Conservation (phyloP, 2,329 filamentous ascomycete species). For the Apiospora arundinis region DNA sequence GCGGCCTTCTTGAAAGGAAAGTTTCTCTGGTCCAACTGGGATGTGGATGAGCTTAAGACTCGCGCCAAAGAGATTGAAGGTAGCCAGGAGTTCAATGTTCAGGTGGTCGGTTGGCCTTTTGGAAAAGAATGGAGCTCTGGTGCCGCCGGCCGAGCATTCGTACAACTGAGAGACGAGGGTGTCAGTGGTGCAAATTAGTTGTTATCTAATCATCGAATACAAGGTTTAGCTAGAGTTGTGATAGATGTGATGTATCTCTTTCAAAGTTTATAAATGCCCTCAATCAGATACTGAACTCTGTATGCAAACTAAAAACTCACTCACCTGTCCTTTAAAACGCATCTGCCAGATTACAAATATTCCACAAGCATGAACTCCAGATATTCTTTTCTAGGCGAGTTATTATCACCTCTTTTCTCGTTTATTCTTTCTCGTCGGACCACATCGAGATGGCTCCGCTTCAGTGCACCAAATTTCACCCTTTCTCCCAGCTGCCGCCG, state of each 20-base stretch:
- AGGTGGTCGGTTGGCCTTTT: constrained; percentile 30
- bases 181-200: too few species aligned
- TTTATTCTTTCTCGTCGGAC: neutral
- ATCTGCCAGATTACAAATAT: too few species aligned
- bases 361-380: too few species aligned
- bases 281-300: too few species aligned
- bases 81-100: constrained; percentile 27
- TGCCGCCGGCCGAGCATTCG: neutral
- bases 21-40: constrained; percentile 57
- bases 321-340: too few species aligned
- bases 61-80: constrained; percentile 42
- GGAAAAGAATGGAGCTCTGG: neutral
- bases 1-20: constrained; percentile 53
- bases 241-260: too few species aligned
- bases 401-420: too few species aligned
- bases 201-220: too few species aligned
- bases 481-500: neutral
- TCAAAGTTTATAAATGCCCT: too few species aligned
- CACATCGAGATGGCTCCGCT: neutral
- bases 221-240: too few species aligned
- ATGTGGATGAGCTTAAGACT: constrained; percentile 54
- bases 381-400: too few species aligned
- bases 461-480: neutral
- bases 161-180: neutral
- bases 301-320: too few species aligned